Evolutionary conservation across 495 filamentous ascomycete species (phyloP).

Genomic region (Glonium stellatum): DNA sequence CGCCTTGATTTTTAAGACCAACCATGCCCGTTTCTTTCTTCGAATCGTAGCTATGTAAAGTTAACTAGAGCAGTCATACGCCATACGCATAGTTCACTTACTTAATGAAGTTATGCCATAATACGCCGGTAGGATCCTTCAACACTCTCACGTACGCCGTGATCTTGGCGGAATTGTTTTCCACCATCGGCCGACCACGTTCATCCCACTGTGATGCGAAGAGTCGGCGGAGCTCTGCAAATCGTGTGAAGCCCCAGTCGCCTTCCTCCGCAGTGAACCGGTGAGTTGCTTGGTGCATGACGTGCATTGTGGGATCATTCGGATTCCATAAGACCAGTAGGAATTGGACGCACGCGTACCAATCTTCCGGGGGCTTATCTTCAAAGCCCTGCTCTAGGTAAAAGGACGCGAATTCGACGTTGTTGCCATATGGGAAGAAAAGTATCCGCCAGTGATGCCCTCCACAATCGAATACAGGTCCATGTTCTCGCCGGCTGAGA

Average conservation of each 20-base stretch:
- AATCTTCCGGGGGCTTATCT: slow-evolving; percentile 69
- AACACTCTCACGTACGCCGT: slow-evolving; percentile 90
- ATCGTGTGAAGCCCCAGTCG: slow-evolving; percentile 98
- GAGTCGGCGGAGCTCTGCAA: slow-evolving; percentile 75
- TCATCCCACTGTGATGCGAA: slow-evolving; percentile 67
- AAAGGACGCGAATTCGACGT: slow-evolving; percentile 83
- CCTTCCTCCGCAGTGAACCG: slow-evolving; percentile 92
- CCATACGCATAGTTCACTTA: slow-evolving; percentile 30
- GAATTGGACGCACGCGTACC: slow-evolving; percentile 96
- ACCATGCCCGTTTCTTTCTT: slow-evolving; percentile 98
- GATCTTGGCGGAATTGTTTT: slow-evolving; percentile 77
- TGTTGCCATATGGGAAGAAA: slow-evolving; percentile 91
- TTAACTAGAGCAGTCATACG: neutral
- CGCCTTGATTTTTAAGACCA: slow-evolving; percentile 93
- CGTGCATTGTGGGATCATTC: slow-evolving; percentile 72
- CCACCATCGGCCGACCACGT: slow-evolving; percentile 66
- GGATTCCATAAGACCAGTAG: slow-evolving; percentile 88
- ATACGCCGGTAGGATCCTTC: slow-evolving; percentile 95
- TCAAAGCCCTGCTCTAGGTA: slow-evolving; percentile 93
- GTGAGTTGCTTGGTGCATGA: slow-evolving; percentile 68
- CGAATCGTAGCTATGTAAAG: slow-evolving; percentile 69
- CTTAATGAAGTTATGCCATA: slow-evolving; percentile 98
- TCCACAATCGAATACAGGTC: slow-evolving; percentile 79
- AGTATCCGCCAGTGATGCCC: slow-evolving; percentile 91
- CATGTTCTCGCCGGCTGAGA: slow-evolving; percentile 69